phyloP scores from a whole-genome alignment of 2,329 filamentous ascomycete genomes.

The Cucurbitaria berberidis region DNA sequence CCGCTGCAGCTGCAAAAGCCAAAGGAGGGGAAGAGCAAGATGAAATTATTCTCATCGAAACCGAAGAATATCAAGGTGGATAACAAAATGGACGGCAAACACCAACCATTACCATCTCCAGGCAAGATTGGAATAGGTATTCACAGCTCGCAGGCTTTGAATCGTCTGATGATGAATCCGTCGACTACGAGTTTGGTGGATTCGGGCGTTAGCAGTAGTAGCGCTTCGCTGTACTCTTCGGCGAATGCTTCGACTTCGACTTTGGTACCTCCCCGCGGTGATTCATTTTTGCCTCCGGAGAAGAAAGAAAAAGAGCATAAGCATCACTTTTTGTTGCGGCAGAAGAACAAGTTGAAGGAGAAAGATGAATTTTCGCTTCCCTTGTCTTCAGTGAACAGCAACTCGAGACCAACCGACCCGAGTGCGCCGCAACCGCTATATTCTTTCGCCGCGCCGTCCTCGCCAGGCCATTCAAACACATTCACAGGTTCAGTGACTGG shows the following conservation, averaged over 20 bases:
- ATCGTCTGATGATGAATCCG: conserved; percentile 67
- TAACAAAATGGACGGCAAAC: conserved; percentile 65
- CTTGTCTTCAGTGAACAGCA: conserved; percentile 76
- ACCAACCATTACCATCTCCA: conserved; percentile 74
- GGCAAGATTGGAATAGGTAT: conserved; percentile 68
- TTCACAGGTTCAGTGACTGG: conserved; percentile 86
- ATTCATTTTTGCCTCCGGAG: conserved; percentile 49
- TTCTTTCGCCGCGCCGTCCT: conserved; percentile 76
- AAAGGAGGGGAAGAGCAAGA: conserved; percentile 72
- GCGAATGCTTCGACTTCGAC: conserved; percentile 80
- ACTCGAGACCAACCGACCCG: conserved; percentile 76
- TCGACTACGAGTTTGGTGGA: conserved; percentile 74
- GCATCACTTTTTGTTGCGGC: conserved; percentile 78
- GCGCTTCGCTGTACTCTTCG: conserved; percentile 71
- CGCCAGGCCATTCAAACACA: conserved; percentile 68
- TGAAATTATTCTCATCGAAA: conserved; percentile 76
- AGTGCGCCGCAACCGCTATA: conserved; percentile 77
- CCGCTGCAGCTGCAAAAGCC: conserved; percentile 66
- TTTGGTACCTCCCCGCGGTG: conserved; percentile 64
- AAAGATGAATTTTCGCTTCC: conserved; percentile 74
- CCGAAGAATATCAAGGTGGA: conserved; percentile 75
- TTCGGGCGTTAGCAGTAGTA: conserved; percentile 58
- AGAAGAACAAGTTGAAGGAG: conserved; percentile 76
- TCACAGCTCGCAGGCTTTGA: conserved; percentile 67
- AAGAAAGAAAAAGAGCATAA: conserved; percentile 76